Evolutionary conservation across 2,329 filamentous ascomycete species (phyloP), one percentile per base, ranked within the genome.

Genomic region (Pseudogymnoascus sp.): DNA sequence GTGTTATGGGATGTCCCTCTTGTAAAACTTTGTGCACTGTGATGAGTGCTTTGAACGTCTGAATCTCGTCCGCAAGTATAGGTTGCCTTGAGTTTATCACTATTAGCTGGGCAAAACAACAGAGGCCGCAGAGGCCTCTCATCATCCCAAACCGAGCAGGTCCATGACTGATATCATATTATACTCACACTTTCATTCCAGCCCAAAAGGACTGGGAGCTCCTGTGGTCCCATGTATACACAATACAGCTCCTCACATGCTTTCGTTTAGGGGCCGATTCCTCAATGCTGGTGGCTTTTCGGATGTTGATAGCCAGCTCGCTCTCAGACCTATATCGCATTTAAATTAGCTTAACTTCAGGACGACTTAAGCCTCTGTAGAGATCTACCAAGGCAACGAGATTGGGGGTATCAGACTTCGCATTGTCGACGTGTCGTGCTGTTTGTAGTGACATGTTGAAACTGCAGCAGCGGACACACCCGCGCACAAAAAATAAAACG

Each of bases 211-310:
- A 91, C 74, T 87, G 83, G 44, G 93, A 96, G 68, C 89, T 96
- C 79, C 96, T 96, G 80, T 99, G 92, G 78, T 99, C 95, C 95
- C 95, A 99, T 64, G 93, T 97, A 77, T 97, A 97, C 53, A 99
- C 93, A 72, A 99, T 99, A 74, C 91, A 96, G 76, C 90, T 92
- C 73, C 95, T 90, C 64, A 99, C 95, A 89, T 99, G 95, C 79
- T 99, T 99, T 72, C 85, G 83, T 75, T 88, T 88, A 38, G 85
- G 85, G 6, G 85, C 86, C 1, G 86, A 83, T 74, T 89, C 86
- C 69, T 89, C 86, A 70, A 80, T 80, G 71, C 81, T 88, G 61
- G 86, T 89, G 17, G 87, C 87, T 73, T 89, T 89, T 72, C 83
- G 82, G 70, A 89, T 89, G 75, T 87, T 87, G 75, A 89, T 83